A percentile compares a stretch with the other conserved stretches of the same genome.
Conservation (phyloP, 768 basidiomycete genomes). For the Mycena epipterygia region DNA sequence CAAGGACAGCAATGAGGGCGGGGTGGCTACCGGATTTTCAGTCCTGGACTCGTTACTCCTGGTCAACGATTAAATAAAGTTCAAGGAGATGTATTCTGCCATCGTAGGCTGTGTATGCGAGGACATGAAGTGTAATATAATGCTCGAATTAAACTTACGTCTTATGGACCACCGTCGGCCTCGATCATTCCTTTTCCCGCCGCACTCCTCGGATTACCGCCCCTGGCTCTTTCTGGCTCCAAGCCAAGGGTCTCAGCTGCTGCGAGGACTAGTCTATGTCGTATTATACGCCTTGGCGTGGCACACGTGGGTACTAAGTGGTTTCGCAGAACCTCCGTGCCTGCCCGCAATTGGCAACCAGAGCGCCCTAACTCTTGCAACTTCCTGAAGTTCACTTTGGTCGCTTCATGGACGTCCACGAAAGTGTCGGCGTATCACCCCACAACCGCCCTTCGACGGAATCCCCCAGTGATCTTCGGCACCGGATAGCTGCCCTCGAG, state of each 20-base stretch:
- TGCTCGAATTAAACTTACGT: not conserved
- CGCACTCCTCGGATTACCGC: too few relatives aligned
- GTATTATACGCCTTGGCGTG: not conserved
- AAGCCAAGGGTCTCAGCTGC: too few relatives aligned
- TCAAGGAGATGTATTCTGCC: too few relatives aligned
- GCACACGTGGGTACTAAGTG: not conserved
- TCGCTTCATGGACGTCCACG: not conserved
- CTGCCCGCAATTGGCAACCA: not conserved
- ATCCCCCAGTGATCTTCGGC: conserved; percentile 10
- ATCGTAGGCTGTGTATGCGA: too few relatives aligned
- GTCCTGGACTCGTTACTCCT: conserved; percentile 80
- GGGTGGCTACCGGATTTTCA: conserved; percentile 87
- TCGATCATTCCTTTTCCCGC: too few relatives aligned
- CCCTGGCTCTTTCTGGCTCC: too few relatives aligned
- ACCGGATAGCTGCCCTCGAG: conserved; percentile 27
- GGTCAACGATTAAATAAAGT: conserved; percentile 59
- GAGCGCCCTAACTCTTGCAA: not conserved
- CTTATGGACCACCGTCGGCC: not conserved
- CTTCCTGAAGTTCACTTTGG: not conserved
- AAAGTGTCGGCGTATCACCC: not conserved
- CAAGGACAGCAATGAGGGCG: conserved; percentile 92
- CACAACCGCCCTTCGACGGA: not conserved
- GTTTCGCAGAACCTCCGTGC: not conserved
- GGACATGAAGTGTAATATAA: too few relatives aligned
- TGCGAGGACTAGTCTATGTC: too few relatives aligned